A percentile compares a stretch with the other conserved stretches of the same genome.
Evolutionary conservation across 2,329 filamentous ascomycete species (phyloP).

Genomic region (Cladosporium sp.): DNA sequence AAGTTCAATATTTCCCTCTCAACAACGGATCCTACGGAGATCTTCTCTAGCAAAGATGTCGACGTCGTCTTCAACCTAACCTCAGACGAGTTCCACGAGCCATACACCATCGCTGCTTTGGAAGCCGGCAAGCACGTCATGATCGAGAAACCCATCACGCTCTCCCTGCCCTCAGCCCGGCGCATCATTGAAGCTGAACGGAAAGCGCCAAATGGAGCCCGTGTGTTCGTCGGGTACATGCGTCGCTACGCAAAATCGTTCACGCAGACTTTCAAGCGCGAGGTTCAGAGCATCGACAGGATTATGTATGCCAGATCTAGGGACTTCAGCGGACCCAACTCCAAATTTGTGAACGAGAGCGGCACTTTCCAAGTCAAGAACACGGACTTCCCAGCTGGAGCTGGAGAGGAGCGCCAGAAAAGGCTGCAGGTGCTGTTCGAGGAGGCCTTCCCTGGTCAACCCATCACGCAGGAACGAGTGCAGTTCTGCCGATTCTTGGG

Average conservation of each 20-base stretch:
- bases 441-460: constrained; percentile 32
- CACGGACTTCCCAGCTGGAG: constrained; percentile 36
- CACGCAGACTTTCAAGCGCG: constrained; percentile 47
- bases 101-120: constrained; percentile 50
- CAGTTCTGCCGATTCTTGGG: constrained; percentile 42
- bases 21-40: constrained; percentile 38
- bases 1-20: constrained; percentile 32
- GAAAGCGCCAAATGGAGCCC: constrained; percentile 35
- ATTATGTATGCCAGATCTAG: constrained; percentile 54
- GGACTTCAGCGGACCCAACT: constrained; percentile 55
- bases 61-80: constrained; percentile 54
- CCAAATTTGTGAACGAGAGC: constrained; percentile 45
- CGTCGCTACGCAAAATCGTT: constrained; percentile 58
- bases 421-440: constrained; percentile 27
- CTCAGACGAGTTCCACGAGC: constrained; percentile 53
- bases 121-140: constrained; percentile 53
- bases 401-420: constrained; percentile 19
- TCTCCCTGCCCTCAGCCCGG: constrained; percentile 45
- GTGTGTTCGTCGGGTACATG: constrained; percentile 59
- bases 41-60: constrained; percentile 42
- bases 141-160: constrained; percentile 56
- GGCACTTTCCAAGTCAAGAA: constrained; percentile 46
- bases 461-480: constrained; percentile 28
- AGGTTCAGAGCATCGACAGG: constrained; percentile 48
- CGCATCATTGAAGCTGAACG: constrained; percentile 49